Conservation (phyloP, 495 filamentous ascomycete species). For the Oleoguttula mirabilis region DNA sequence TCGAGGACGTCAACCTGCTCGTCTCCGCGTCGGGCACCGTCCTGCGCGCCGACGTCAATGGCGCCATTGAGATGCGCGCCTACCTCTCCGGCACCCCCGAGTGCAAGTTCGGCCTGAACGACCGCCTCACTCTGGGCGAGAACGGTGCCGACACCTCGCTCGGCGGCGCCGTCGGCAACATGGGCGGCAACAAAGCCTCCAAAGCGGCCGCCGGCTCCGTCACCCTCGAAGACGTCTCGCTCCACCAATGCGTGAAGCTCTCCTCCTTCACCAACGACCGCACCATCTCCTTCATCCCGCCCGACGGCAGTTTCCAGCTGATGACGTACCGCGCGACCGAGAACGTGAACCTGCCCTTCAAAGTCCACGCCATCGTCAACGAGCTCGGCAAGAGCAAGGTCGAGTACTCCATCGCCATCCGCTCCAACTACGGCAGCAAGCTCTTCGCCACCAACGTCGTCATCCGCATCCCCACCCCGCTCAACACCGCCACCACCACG, state of each 20-base stretch:
- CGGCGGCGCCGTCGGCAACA: slow-evolving; percentile 54
- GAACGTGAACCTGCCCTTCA: slow-evolving; percentile 98
- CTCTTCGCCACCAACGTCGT: slow-evolving; percentile 98
- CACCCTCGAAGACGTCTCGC: slow-evolving; percentile 95
- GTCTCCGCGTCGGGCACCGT: slow-evolving; percentile 95
- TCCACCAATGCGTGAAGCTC: slow-evolving; percentile 98
- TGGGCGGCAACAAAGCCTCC: slow-evolving; percentile 68
- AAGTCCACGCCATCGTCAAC: slow-evolving; percentile 96
- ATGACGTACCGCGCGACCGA: slow-evolving; percentile 99
- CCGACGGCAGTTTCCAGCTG: slow-evolving; percentile 96
- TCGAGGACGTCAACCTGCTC: slow-evolving; percentile 97
- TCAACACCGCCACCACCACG: slow-evolving; percentile 92
- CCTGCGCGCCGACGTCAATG: slow-evolving; percentile 91
- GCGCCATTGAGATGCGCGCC: slow-evolving; percentile 97
- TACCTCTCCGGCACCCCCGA: slow-evolving; percentile 95
- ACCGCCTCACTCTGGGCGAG: slow-evolving; percentile 80
- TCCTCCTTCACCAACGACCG: slow-evolving; percentile 94
- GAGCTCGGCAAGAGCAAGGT: slow-evolving; percentile 96
- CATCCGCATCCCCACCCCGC: slow-evolving; percentile 83
- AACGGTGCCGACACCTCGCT: slow-evolving; percentile 39
- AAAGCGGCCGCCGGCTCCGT: slow-evolving; percentile 93
- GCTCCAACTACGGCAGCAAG: slow-evolving; percentile 91
- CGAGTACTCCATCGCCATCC: slow-evolving; percentile 95
- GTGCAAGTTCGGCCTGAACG: slow-evolving; percentile 98
- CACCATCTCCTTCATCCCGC: slow-evolving; percentile 95